Evolutionary conservation across 2,329 filamentous ascomycete species (phyloP), one percentile per base, ranked within the genome.

Genomic region (Parasarocladium wereldwijsianum): DNA sequence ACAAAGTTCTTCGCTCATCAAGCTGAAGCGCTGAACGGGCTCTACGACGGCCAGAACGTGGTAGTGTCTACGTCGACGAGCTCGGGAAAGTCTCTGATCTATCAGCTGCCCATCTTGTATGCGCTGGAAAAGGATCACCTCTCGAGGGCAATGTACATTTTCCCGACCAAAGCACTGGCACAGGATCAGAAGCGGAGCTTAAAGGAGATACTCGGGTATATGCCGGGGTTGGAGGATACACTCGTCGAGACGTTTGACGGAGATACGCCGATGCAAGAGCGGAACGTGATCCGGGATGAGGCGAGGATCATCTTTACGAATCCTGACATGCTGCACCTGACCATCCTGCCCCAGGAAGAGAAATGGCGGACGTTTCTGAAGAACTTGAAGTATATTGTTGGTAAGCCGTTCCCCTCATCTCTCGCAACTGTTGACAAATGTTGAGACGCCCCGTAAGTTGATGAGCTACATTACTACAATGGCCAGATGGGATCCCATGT

Each of bases 81-180:
- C 46, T 98, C 90, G 1, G 90, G 90, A 8, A 98, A 98, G 52
- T 94, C 85, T 5, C 59, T 98, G n/a, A 94, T 98, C 36, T 98
- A 96, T 46, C 90, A 98, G 45, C 67, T 98, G 11, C 90, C 90
- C 0, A 84, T 98, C 25, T 57, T 98, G 8, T 75, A 93, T 46
- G 79, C 83, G 29, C 58, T 98, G 3, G 87, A 98, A 50, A 62
- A 71, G 31, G 80, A 96, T 43, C 58, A 54, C 3, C 63, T 76
- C 33, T 81, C 82, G 7, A 66, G 90, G 42, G 90, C 90, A 3
- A 84, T 98, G 76, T 96, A 94, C 49, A 93, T 98, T 20, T 98
- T 98, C 36, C 90, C 90, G 0, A 98, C 90, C 0, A 98, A 98
- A 54, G 90, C 90, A 2, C 58, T 98, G 11, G 87, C 90, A 0